Evolutionary conservation across 495 filamentous ascomycete genomes (phyloP), one percentile per base, ranked within the genome.

Genomic region (Coniosporium apollinis): DNA sequence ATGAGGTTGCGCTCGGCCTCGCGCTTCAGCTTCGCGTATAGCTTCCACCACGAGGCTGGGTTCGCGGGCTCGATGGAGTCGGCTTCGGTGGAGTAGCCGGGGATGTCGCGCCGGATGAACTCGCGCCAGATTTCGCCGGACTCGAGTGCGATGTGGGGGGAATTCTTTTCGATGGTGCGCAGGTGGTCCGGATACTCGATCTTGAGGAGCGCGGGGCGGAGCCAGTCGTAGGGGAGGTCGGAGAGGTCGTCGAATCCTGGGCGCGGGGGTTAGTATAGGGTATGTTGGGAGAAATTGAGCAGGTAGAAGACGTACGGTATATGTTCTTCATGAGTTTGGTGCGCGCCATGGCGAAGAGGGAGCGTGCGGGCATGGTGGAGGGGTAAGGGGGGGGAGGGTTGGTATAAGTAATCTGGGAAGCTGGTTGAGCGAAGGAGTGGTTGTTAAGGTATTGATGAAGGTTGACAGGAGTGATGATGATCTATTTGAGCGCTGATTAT

Each of bases 101-200:
- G 71, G 37, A 82, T 70, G 45, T 82, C 74, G 19, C 72, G 65
- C 28, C 66, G 69, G 49, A 85, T 79, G 50, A 83, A 70, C 8
- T 64, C 58, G 3, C 62, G 45, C 79, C 79, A 85, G 29, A 82
- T 51, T 45, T 82, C 77, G 20, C 52, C 59, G 39, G 72, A 65
- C 28, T 69, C 59, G 28, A 64, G 61, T 38, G 54, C 51, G 41
- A 84, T 59, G 36, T 83, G 78, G 4, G 79, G 78, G 7, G 69
- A 80, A 39, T 62, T 61, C 8, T 49, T n/a, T 54, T 84, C 79
- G 38, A 83, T 57, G 24, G 58, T 45, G 47, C 64, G 58, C 69
- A 85, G 66, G 47, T 80, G 76, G 43, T 65, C 54, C 1, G 79
- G 74, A 44, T 70, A 73, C 28, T 74, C 67, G 37, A 83, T 53